phyloP scores from a whole-genome alignment of 225 moss, liverwort and hornwort genomes.

The Bryum argenteum region DNA sequence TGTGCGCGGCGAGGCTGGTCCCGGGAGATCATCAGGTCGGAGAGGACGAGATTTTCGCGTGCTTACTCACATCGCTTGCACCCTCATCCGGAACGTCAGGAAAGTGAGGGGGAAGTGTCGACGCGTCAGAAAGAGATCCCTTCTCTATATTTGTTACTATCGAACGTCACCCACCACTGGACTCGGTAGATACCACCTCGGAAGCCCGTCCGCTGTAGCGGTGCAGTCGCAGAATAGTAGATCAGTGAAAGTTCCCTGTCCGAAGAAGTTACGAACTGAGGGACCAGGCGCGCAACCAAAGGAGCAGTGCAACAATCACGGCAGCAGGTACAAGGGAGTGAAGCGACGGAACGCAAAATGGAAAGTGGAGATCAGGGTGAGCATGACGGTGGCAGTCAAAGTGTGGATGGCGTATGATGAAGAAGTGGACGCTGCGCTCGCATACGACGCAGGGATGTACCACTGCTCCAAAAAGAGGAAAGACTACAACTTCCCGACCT shows the following conservation, averaged over 20 bases:
- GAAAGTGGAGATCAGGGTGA: not conserved
- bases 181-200: too few species aligned
- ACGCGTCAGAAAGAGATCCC: too few species aligned
- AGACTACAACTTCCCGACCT: slow-evolving; percentile 5
- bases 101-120: not conserved
- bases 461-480: not conserved
- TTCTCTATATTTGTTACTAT: too few species aligned
- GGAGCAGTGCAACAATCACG: too few species aligned
- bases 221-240: not conserved
- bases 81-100: not conserved
- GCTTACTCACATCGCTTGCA: not conserved
- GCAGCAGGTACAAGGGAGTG: too few species aligned
- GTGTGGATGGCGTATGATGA: not conserved
- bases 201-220: not conserved
- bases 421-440: not conserved
- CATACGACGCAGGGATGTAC: not conserved
- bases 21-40: not conserved
- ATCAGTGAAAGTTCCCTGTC: not conserved
- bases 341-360: not conserved
- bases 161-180: too few species aligned
- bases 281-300: not conserved
- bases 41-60: not conserved
- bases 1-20: not conserved
- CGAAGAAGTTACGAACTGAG: not conserved
- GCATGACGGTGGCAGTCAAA: not conserved